phyloP scores from a whole-genome alignment of 306 rosid species.

The Dalbergia oliveri region DNA sequence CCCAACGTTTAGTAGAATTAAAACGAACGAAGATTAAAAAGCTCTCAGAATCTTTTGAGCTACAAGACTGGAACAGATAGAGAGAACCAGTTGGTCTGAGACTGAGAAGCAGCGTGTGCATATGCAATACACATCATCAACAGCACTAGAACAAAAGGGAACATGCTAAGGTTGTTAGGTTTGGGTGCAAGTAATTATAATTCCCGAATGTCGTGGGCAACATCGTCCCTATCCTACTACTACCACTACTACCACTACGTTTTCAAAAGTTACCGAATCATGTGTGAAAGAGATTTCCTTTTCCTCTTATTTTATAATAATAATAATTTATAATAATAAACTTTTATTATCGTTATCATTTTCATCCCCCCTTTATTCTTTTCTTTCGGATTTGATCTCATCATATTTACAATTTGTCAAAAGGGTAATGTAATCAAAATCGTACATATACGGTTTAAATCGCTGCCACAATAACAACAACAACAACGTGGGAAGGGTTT shows the following conservation, averaged over 20 bases:
- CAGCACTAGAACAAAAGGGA: slow-evolving; percentile 17
- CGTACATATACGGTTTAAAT: slow-evolving; percentile 37
- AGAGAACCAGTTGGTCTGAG: slow-evolving; percentile 9
- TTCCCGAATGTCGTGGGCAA: slow-evolving; percentile 45
- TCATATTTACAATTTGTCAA: slow-evolving; percentile 36
- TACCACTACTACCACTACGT: not conserved
- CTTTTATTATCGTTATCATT: slow-evolving; percentile 2
- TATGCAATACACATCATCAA: not conserved
- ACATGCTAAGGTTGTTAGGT: slow-evolving; percentile 11
- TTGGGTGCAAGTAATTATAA: slow-evolving; percentile 38
- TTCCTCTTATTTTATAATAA: slow-evolving; percentile 47
- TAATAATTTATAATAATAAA: slow-evolving; percentile 3
- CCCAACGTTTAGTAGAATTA: not conserved
- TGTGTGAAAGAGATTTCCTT: slow-evolving; percentile 47
- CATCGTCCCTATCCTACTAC: slow-evolving; percentile 18
- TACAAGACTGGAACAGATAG: not conserved
- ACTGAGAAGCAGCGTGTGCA: not conserved
- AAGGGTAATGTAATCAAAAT: slow-evolving; percentile 43
- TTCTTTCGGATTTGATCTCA: slow-evolving; percentile 34
- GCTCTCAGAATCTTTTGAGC: not conserved
- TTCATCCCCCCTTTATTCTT: slow-evolving; percentile 34
- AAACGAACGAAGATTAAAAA: not conserved
- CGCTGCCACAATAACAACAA: slow-evolving; percentile 1
- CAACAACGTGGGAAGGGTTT: slow-evolving; percentile 6
- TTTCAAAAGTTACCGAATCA: slow-evolving; percentile 46